Base-by-base conservation (phyloP, 2,329 filamentous ascomycete genomes). In the Macroventuria anomochaeta region DNA sequence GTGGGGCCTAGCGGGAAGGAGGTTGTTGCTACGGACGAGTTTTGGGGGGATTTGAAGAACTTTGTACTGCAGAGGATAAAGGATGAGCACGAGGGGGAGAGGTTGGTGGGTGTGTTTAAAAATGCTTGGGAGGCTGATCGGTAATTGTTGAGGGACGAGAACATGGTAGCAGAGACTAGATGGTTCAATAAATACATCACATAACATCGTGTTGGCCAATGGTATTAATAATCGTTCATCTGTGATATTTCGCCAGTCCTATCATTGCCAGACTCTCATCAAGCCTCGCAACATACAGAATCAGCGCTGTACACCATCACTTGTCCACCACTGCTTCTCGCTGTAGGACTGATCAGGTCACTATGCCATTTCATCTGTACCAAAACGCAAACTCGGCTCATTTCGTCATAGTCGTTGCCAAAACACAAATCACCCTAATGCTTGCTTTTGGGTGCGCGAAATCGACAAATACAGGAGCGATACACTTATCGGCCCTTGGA, bases 21-120 rank as follows among this genome's bases (percentile, higher is more conserved):
- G 23, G 82, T 88, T 17, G 70, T 96, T 59, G 78, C 84, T 68
- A 88, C 85, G 11, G 84, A 88, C 6, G 86, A 83, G 49, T 99
- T 99, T 71, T 99, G 95, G 95, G 77, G 77, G 7, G 95, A 97
- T 77, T 75, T 99, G 59, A 86, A 86, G 69, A 89, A 84, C 0
- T 97, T 93, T 75, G 72, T 99, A 72, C 77, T 86, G 68, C 89
- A 93, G 78, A 84, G 91, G 71, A 76, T 96, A 65, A 86, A 88
- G 75, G 89, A 96, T 70, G 86, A 81, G 44, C 72, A 71, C 2
- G 81, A 84, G 68, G 90, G 88, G 0, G 84, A 84, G 62, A 83
- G 86, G 64, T 73, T 93, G 65, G 82, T 83, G 29, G 78, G 73
- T 5, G 72, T 89, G 18, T 97, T 97, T 70, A 88, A 83, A 75